Conservation (phyloP, 2,329 filamentous ascomycete species). For the Arthrobotrys sphaeroides region DNA sequence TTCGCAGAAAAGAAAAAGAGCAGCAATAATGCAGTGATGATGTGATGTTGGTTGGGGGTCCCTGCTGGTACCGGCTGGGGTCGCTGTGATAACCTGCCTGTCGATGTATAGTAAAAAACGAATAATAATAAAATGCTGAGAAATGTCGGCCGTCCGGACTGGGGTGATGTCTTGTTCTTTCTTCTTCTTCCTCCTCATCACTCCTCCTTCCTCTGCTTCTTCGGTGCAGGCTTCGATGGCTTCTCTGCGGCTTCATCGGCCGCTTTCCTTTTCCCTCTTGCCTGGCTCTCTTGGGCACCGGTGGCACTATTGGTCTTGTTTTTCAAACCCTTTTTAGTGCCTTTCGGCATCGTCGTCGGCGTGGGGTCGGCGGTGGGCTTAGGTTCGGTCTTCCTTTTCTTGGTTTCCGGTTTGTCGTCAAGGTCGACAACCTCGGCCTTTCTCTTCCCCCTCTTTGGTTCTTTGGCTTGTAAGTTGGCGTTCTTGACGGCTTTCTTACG, state of each 20-base stretch:
- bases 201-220: background rate
- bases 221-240: background rate
- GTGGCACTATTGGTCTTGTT: background rate
- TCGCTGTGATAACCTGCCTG: too few species aligned
- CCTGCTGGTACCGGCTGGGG: background rate
- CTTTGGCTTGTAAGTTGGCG: background rate
- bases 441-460: conserved; percentile 6
- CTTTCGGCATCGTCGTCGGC: background rate
- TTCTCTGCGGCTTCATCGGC: background rate
- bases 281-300: background rate
- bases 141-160: background rate
- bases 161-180: too few species aligned
- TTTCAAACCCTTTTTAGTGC: background rate
- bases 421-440: background rate
- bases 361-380: background rate
- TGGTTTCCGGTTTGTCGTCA: background rate
- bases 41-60: background rate
- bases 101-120: too few species aligned
- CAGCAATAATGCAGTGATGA: background rate
- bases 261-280: background rate
- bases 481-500: background rate
- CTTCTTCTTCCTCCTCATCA: too few species aligned
- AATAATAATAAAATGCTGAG: too few species aligned
- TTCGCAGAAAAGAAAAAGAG: background rate
- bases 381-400: background rate